Conservation (phyloP, 2,329 filamentous ascomycete genomes). For the Alternaria consortialis region DNA sequence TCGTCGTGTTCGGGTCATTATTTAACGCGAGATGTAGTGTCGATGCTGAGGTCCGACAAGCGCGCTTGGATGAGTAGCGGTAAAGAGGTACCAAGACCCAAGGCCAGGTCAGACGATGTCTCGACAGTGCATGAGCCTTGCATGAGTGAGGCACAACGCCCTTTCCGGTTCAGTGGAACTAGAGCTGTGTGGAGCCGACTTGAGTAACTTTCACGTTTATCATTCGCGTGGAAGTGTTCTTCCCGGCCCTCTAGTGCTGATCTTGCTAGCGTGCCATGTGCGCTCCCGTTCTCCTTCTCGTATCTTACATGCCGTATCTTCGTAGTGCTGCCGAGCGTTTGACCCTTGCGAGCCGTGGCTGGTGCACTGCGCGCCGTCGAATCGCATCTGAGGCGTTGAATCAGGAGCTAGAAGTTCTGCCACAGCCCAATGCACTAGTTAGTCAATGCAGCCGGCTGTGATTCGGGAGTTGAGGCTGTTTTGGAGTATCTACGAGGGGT, state of each 20-base stretch:
- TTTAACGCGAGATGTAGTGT: background rate
- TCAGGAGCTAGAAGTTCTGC: background rate
- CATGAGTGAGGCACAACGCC: slow-evolving; percentile 5
- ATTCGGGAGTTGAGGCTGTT: slow-evolving; percentile 2
- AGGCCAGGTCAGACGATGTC: slow-evolving; percentile 5
- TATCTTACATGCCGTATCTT: slow-evolving; percentile 2
- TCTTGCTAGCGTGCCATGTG: slow-evolving; percentile 18
- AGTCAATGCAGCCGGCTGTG: background rate
- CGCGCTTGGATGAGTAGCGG: slow-evolving; percentile 1
- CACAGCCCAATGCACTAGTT: background rate
- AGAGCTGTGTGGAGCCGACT: slow-evolving; percentile 1
- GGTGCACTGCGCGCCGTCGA: background rate
- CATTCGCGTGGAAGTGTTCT: slow-evolving; percentile 15
- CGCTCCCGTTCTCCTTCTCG: slow-evolving; percentile 13
- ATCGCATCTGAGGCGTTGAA: background rate
- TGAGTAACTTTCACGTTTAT: slow-evolving; percentile 7
- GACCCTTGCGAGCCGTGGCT: background rate
- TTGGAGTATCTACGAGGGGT: slow-evolving; percentile 1
- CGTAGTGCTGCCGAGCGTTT: slow-evolving; percentile 4
- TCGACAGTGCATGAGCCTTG: background rate
- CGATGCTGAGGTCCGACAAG: background rate
- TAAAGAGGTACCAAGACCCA: background rate
- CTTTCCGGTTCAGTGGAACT: slow-evolving; percentile 1
- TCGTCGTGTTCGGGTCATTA: background rate
- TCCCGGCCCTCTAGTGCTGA: slow-evolving; percentile 11